phyloP scores from a whole-genome alignment of 345 rosid genomes.

The Laguncularia racemosa region DNA sequence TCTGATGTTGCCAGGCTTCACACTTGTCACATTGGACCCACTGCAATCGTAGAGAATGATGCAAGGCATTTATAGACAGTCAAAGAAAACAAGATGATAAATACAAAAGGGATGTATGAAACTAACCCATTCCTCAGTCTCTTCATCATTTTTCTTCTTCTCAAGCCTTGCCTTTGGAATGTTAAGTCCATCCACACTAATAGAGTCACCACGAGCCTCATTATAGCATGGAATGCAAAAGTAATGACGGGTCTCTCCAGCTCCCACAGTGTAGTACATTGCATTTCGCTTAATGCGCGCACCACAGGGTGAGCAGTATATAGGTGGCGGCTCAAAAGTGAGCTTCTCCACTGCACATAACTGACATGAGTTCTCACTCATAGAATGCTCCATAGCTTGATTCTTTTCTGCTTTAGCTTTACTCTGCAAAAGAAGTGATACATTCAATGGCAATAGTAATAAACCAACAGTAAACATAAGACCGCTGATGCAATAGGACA shows the following conservation, averaged over 20 bases:
- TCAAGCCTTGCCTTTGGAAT: constrained; percentile 73
- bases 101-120: constrained; percentile 5
- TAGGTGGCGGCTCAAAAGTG: constrained; percentile 97
- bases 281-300: constrained; percentile 98
- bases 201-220: constrained; percentile 84
- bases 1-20: constrained; percentile 99
- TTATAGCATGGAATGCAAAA: constrained; percentile 96
- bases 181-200: constrained; percentile 61
- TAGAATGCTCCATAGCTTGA: constrained; percentile 93
- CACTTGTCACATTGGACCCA: constrained; percentile 99
- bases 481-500: too few relatives aligned
- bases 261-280: constrained; percentile 82
- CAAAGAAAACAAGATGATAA: constrained; percentile 10
- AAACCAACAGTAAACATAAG: background rate
- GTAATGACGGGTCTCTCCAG: constrained; percentile 84
- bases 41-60: constrained; percentile 35
- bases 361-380: constrained; percentile 99
- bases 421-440: constrained; percentile 45
- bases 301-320: constrained; percentile 93
- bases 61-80: constrained; percentile 12
- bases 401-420: constrained; percentile 94
- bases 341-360: constrained; percentile 98
- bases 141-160: constrained; percentile 98
- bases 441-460: background rate
- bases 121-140: constrained; percentile 97